Evolutionary conservation across 2,329 filamentous ascomycete genomes (phyloP), one percentile per base, ranked within the genome.

Genomic region (Fusarium algeriense): DNA sequence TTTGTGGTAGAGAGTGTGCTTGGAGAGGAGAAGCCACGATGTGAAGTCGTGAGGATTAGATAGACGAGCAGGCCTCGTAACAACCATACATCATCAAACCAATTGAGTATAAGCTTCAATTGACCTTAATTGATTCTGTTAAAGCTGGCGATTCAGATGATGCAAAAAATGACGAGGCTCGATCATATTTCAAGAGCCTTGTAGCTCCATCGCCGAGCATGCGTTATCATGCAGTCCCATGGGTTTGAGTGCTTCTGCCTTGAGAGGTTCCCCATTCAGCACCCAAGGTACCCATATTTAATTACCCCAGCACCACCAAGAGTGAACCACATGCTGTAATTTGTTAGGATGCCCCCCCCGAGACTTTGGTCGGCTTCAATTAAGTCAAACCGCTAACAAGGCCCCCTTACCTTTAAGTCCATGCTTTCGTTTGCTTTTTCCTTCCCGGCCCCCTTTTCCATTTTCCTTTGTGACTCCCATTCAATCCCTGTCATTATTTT

Each of bases 161-260:
- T 69, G 66, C 46, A 64, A 72, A 71, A 70, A 60, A 67, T 44
- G 56, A 63, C 56, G 59, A 73, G 63, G 60, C 60, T 73, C 50
- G 60, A 46, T 19, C 65, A 43, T 23, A 35, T 63, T 40, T 37
- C 54, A 59, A 66, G 50, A 69, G 75, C 65, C 71, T 76, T 67
- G 73, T 67, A 73, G 73, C 67, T 67, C 62, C 69, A 59, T 75
- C 61, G 64, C 35, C 63, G 52, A 69, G 61, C 69, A 75, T 73
- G 71, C 69, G 59, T 57, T 77, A 77, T 68, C 75, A 68, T 73
- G 60, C 69, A 74, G 73, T 77, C 75, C 71, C 75, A 77, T 63
- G 58, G 40, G 40, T 48, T 69, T 41, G 62, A 63, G 60, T 46
- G 45, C 65, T 68, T 77, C 75, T 77, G 75, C 75, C 75, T 77